Percentiles rank a stretch among this genome's conserved stretches.
Conservation (phyloP, 2,329 filamentous ascomycete species). For the Talaromyces atroroseus region DNA sequence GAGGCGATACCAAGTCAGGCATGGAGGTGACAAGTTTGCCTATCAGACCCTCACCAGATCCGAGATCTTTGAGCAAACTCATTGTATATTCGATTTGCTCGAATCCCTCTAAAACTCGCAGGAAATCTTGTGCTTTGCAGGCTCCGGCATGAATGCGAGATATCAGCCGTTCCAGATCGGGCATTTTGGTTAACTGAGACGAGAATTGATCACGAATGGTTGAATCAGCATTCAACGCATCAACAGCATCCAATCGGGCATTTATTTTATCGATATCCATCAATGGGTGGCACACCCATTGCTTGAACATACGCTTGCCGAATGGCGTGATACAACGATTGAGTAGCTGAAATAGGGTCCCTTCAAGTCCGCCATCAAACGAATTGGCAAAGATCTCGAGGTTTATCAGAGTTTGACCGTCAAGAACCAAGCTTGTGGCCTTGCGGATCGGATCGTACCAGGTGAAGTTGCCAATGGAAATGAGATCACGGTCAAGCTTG, state of each 20-base stretch:
- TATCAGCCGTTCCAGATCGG: conserved; percentile 87
- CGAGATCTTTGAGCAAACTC: conserved; percentile 66
- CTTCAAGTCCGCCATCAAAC: conserved; percentile 75
- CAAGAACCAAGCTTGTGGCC: conserved; percentile 78
- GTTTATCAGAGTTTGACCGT: conserved; percentile 95
- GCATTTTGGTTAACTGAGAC: conserved; percentile 81
- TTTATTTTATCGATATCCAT: conserved; percentile 85
- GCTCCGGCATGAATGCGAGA: conserved; percentile 88
- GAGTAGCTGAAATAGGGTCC: conserved; percentile 82
- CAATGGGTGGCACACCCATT: conserved; percentile 95
- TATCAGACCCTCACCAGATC: conserved; percentile 74
- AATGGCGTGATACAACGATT: conserved; percentile 96
- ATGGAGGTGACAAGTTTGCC: conserved; percentile 77
- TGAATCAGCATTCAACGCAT: conserved; percentile 79
- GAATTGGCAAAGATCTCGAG: conserved; percentile 96
- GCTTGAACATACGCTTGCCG: conserved; percentile 89
- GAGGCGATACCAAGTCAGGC: conserved; percentile 70
- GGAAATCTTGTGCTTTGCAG: conserved; percentile 88
- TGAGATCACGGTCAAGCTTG: conserved; percentile 79
- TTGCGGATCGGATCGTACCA: conserved; percentile 93
- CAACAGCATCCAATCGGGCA: conserved; percentile 87
- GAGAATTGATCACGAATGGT: conserved; percentile 81
- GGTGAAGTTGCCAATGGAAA: conserved; percentile 85
- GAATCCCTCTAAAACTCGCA: conserved; percentile 89
- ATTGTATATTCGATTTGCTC: conserved; percentile 97